Evolutionary conservation across 2,329 filamentous ascomycete species (phyloP).

Genomic region (Metarhizium rileyi): DNA sequence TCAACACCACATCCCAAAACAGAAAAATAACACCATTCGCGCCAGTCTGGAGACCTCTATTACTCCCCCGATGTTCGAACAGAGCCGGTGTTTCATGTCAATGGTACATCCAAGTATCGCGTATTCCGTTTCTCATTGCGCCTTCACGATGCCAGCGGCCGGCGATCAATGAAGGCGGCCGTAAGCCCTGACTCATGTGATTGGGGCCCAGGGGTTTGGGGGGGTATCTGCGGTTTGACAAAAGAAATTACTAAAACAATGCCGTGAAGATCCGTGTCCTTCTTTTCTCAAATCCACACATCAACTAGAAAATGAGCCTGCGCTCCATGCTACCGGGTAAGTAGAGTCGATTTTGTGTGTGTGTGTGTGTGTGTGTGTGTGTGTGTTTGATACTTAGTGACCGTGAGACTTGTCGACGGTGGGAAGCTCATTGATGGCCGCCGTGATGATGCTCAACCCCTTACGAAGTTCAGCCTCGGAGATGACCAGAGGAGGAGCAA

Average conservation of each 20-base stretch:
- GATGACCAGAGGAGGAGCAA: constrained; percentile 94
- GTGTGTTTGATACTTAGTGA: constrained; percentile 21
- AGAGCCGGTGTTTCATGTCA: constrained; percentile 4
- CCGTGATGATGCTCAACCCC: constrained; percentile 69
- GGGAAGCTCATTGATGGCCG: constrained; percentile 74
- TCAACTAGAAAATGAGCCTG: constrained; percentile 14
- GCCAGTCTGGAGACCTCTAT: constrained; percentile 3
- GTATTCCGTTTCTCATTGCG: constrained; percentile 4
- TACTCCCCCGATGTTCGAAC: not conserved
- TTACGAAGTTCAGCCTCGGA: constrained; percentile 75
- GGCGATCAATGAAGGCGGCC: constrained; percentile 4
- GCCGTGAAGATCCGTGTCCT: not conserved
- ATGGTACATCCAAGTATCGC: constrained; percentile 3
- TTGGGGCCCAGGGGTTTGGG: not conserved
- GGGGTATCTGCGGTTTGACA: constrained; percentile 7
- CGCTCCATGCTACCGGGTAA: constrained; percentile 10
- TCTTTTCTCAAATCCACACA: not conserved
- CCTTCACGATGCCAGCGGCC: constrained; percentile 2
- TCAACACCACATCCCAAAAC: constrained; percentile 1
- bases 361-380: no score
- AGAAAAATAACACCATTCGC: constrained; percentile 4
- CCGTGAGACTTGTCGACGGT: constrained; percentile 31
- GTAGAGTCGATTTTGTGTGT: not conserved
- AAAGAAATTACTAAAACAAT: not conserved
- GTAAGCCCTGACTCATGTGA: not conserved